A percentile compares a stretch with the other conserved stretches of the same genome.
These are phyloP conservation scores for Aspergillus amoenus DNA, from an alignment of 2,329 filamentous ascomycete species.

Conservation along the genomic window DNA sequence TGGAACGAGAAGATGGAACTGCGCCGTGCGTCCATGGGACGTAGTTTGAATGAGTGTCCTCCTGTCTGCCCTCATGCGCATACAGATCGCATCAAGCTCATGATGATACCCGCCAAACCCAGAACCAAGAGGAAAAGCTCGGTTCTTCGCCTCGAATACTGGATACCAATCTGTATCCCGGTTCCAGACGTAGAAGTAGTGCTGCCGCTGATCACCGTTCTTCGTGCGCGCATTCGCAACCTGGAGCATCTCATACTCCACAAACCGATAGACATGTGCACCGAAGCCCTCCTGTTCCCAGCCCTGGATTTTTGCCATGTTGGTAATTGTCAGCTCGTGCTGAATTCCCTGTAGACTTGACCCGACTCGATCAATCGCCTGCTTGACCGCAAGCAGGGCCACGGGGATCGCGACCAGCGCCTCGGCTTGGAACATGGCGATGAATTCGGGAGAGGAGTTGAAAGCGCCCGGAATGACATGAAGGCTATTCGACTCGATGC, in stretches of 20 bases:
- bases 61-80: constrained; percentile 1
- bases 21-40: neutral
- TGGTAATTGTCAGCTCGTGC: neutral
- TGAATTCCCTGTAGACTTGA: constrained; percentile 4
- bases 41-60: constrained; percentile 1
- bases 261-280: constrained; percentile 2
- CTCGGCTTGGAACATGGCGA: constrained; percentile 4
- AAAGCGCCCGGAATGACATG: constrained; percentile 1
- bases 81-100: constrained; percentile 2
- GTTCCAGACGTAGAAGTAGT: constrained; percentile 5
- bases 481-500: neutral
- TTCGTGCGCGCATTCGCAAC: neutral
- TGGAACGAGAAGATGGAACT: constrained; percentile 4
- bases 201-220: neutral
- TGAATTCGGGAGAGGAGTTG: constrained; percentile 1
- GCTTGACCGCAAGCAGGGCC: neutral
- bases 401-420: neutral
- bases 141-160: constrained; percentile 3
- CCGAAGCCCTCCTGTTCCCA: constrained; percentile 3
- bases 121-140: constrained; percentile 1
- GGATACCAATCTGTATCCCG: constrained; percentile 5
- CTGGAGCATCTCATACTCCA: constrained; percentile 3
- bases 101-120: constrained; percentile 3
- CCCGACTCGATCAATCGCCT: neutral
- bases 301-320: constrained; percentile 4